Base-by-base conservation (phyloP, 805 yeast species). In the Kodamaea sagamina region DNA sequence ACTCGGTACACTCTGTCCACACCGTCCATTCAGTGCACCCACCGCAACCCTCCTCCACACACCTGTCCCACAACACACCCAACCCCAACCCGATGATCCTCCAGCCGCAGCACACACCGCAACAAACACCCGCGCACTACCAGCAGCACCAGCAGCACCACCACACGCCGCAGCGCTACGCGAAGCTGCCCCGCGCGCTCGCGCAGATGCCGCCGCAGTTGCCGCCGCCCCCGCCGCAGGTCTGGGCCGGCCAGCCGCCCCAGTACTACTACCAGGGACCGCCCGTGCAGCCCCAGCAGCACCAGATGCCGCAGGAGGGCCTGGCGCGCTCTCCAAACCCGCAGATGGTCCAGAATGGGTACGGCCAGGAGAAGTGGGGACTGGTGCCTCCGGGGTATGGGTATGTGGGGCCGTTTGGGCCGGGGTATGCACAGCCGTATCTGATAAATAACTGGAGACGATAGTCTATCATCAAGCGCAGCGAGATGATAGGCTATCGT, bases 361-460 rank as follows among this genome's bases (percentile, higher is more conserved):
- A 41, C 28, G 42, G 49, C 24, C 55, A 51, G 11, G 38, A 28
- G 13, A 22, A 16, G 8, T 15, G 22, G 18, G 34, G 34, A 13
- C 19, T 12, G 17, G 19, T 15, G 17, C 67, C 68, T 7, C 72
- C 69, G 12, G 69, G 68, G 1, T 68, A 65, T 44, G 57, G 65
- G 6, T 70, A 68, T 47, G 44, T 41, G 17, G 32, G 31, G 22
- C 10, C 24, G 13, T 41, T 41, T 34, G 38, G 32, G 15, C 34
- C 34, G 15, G 17, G 34, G 10, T 29, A 29, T 15, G 15, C 37
- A 11, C 44, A 41, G 39, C 60, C 44, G 9, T 49, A 46, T 15
- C 60, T 59, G 9, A 50, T 54, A 3, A 55, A 55, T 32, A 57
- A 52, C 34, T 60, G 66, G 65, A 51, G 62, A 47, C 46, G 62